These are phyloP conservation scores for Haemoproteus tartakovskyi DNA, from an alignment of 169 alveolate genomes.

Conservation along the genomic window DNA sequence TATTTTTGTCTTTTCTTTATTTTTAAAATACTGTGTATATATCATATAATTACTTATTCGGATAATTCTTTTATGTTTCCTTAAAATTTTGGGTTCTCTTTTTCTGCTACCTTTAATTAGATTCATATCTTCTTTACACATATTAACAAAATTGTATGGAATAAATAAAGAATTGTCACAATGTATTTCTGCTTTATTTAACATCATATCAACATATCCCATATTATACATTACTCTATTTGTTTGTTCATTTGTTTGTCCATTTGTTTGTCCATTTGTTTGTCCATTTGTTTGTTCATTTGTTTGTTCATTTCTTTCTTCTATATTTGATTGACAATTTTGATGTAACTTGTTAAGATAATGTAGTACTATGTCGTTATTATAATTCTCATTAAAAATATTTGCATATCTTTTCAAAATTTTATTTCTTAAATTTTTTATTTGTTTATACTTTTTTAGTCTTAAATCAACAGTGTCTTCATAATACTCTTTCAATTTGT, in stretches of 20 bases:
- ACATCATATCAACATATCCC: constrained; percentile 6
- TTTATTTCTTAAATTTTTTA: constrained; percentile 9
- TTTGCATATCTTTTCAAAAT: constrained; percentile 11
- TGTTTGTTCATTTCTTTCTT: background rate
- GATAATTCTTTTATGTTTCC: no score
- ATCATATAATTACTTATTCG: no score
- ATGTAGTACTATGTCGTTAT: background rate
- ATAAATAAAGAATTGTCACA: constrained; percentile 7
- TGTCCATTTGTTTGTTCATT: no score
- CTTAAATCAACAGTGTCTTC: background rate
- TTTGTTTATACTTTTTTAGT: constrained; percentile 11
- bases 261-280: no score
- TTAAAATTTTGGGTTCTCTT: no score
- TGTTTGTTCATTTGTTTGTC: no score
- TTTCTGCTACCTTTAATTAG: no score
- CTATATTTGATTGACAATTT: background rate
- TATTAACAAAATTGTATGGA: constrained; percentile 3
- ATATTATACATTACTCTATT: no score
- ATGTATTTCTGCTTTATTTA: constrained; percentile 1
- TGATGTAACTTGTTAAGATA: background rate
- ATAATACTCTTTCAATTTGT: background rate
- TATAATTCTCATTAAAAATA: background rate
- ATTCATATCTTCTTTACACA: no score
- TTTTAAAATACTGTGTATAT: no score
- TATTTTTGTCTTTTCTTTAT: no score